Evolutionary conservation across 371 early-diverging fungal genomes (phyloP).

Genomic region (Syncephalis plumigaleata): DNA sequence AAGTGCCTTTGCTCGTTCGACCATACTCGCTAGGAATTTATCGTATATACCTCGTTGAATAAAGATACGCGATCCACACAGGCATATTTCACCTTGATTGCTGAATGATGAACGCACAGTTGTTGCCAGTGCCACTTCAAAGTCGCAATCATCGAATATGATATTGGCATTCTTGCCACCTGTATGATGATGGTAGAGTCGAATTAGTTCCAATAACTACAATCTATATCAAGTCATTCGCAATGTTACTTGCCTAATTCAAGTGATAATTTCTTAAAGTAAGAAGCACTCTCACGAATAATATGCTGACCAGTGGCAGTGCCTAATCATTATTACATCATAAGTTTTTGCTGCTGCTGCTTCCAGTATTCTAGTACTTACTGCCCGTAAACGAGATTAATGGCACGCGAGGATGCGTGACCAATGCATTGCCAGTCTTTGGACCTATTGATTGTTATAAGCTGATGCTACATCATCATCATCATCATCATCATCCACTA

Average conservation of each 20-base stretch:
- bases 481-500: neutral
- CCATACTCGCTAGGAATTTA: slow-evolving; percentile 27
- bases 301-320: slow-evolving; percentile 48
- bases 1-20: slow-evolving; percentile 17
- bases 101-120: slow-evolving; percentile 31
- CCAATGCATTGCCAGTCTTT: slow-evolving; percentile 40
- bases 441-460: slow-evolving; percentile 7
- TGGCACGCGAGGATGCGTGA: slow-evolving; percentile 40
- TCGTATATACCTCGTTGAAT: slow-evolving; percentile 41
- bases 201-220: neutral
- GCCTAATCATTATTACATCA: slow-evolving; percentile 10
- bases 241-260: slow-evolving; percentile 25
- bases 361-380: neutral
- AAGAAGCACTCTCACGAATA: slow-evolving; percentile 20
- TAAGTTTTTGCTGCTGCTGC: neutral
- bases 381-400: slow-evolving; percentile 63
- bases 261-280: slow-evolving; percentile 47
- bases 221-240: neutral
- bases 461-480: neutral
- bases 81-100: slow-evolving; percentile 58
- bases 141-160: slow-evolving; percentile 51
- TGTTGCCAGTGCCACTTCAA: slow-evolving; percentile 32
- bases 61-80: slow-evolving; percentile 46
- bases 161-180: slow-evolving; percentile 60
- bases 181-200: neutral